Evolutionary conservation across 2,329 filamentous ascomycete genomes (phyloP).

Genomic region (Bisporella sp.): DNA sequence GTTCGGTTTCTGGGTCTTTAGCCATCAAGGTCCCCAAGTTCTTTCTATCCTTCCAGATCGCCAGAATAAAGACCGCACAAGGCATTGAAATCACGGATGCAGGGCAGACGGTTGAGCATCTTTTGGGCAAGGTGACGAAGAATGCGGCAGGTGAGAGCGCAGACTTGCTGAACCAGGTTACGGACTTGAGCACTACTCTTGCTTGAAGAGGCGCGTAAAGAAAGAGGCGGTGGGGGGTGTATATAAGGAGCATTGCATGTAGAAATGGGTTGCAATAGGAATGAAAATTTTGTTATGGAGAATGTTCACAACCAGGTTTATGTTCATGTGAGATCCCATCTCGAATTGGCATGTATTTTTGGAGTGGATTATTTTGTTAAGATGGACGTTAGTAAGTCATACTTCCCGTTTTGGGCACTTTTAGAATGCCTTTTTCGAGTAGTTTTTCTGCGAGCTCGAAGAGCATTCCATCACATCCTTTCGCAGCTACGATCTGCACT

Average conservation of each 20-base stretch:
- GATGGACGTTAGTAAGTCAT: constrained; percentile 11
- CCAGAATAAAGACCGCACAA: constrained; percentile 52
- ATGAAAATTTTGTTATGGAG: background rate
- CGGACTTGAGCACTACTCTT: constrained; percentile 21
- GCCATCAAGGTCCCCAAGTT: constrained; percentile 58
- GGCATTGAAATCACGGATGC: constrained; percentile 45
- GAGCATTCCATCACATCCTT: constrained; percentile 54
- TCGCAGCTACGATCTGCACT: constrained; percentile 48
- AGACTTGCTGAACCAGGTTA: constrained; percentile 45
- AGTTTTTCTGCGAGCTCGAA: constrained; percentile 46
- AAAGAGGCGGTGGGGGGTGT: too few species aligned
- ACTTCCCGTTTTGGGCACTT: constrained; percentile 35
- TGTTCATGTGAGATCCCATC: too few species aligned
- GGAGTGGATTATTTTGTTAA: too few species aligned
- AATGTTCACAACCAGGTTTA: background rate
- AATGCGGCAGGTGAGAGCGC: constrained; percentile 36
- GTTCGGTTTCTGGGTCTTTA: constrained; percentile 44
- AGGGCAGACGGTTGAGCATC: constrained; percentile 47
- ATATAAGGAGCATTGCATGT: too few species aligned
- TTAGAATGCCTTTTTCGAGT: constrained; percentile 40
- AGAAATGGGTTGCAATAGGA: background rate
- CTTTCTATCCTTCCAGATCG: constrained; percentile 53
- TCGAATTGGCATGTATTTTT: too few species aligned
- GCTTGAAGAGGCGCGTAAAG: constrained; percentile 1
- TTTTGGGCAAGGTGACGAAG: constrained; percentile 49